phyloP scores from a whole-genome alignment of 805 yeast genomes.

The Torulaspora indica region DNA sequence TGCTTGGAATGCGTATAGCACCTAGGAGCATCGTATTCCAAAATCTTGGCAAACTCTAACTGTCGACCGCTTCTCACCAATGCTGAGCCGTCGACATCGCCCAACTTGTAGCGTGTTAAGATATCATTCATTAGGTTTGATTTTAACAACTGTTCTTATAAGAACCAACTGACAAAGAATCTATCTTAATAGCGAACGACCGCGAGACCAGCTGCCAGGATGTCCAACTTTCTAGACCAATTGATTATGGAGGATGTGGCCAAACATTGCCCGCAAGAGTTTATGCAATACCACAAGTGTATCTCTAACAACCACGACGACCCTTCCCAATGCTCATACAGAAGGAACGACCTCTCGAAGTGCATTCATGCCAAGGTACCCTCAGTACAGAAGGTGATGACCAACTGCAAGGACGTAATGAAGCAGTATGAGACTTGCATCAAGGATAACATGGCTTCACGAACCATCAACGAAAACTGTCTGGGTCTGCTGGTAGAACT shows the following conservation, averaged over 20 bases:
- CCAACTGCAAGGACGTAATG: conserved; percentile 53
- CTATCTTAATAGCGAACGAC: too few species aligned
- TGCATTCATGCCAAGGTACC: conserved; percentile 69
- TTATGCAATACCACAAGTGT: conserved; percentile 69
- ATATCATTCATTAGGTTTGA: conserved; percentile 12
- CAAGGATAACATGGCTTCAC: conserved; percentile 38
- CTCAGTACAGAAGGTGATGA: conserved; percentile 62
- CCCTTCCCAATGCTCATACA: conserved; percentile 46
- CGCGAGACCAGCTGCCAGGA: conserved; percentile 5
- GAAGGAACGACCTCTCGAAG: conserved; percentile 52
- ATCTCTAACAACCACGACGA: conserved; percentile 53
- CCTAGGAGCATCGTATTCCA: conserved; percentile 17
- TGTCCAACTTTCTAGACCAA: conserved; percentile 54
- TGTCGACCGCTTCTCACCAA: conserved; percentile 11
- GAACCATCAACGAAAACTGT: conserved; percentile 48
- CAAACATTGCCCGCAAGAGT: conserved; percentile 66
- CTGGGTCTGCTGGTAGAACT: conserved; percentile 48
- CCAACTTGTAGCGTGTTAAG: conserved; percentile 14
- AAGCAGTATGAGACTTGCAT: conserved; percentile 65
- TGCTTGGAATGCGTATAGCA: conserved; percentile 11
- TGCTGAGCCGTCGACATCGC: conserved; percentile 12
- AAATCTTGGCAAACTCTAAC: conserved; percentile 21
- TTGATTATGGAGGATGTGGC: conserved; percentile 76
- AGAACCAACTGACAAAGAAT: too few species aligned
- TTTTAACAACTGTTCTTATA: too few species aligned